Conservation (phyloP, 2,329 filamentous ascomycete genomes). For the Cladophialophora psammophila region DNA sequence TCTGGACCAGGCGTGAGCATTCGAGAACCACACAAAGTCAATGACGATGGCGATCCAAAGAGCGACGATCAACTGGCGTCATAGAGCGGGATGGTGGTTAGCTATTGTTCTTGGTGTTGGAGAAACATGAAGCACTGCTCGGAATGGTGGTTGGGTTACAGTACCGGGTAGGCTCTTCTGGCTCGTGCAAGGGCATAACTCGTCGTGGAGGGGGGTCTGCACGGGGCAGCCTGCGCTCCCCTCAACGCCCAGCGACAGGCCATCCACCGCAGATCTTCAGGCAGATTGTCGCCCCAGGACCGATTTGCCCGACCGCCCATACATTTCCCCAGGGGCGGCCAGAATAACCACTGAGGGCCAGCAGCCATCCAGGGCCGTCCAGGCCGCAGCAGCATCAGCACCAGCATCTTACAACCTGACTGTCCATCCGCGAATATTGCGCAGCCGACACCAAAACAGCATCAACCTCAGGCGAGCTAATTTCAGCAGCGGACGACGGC, state of each 20-base stretch:
- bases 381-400: conserved; percentile 3
- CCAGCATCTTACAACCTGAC: conserved; percentile 6
- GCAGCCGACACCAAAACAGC: conserved; percentile 20
- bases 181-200: not conserved
- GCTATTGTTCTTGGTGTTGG: not conserved
- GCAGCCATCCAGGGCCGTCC: not conserved
- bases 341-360: conserved; percentile 5
- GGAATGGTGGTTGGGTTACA: conserved; percentile 1
- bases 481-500: not conserved
- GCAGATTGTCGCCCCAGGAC: conserved; percentile 11
- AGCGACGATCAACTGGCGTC: conserved; percentile 28
- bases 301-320: not conserved
- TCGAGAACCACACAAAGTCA: conserved; percentile 16
- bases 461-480: conserved; percentile 15
- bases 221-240: not conserved
- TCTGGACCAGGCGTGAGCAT: conserved; percentile 12
- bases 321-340: not conserved
- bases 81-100: not conserved
- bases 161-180: too few species aligned
- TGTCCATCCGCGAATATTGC: conserved; percentile 2
- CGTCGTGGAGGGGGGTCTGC: not conserved
- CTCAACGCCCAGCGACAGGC: not conserved
- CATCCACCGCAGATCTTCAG: not conserved
- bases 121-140: not conserved
- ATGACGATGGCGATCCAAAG: conserved; percentile 12